These are phyloP conservation scores for Harringtonia aguacate DNA, from an alignment of 2,329 filamentous ascomycete genomes.

Conservation along the genomic window DNA sequence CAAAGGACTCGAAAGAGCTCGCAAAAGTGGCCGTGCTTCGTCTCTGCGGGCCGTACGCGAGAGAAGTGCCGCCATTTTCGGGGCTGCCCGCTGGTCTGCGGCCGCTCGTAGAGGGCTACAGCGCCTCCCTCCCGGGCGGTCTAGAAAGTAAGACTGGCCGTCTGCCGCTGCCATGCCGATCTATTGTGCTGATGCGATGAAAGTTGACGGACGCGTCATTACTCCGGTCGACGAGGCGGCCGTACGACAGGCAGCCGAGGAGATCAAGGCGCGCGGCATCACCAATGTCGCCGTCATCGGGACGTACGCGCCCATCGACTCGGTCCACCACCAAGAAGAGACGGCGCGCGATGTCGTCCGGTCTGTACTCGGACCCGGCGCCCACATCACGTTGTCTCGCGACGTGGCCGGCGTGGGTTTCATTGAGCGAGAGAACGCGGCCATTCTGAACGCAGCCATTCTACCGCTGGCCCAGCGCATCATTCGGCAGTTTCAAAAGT, in stretches of 20 bases:
- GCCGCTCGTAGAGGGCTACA: neutral
- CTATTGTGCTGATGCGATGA: no score
- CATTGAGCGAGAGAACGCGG: constrained; percentile 52
- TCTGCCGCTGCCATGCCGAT: no score
- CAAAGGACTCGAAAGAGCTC: constrained; percentile 12
- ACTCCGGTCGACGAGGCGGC: constrained; percentile 21
- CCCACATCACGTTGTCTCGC: constrained; percentile 18
- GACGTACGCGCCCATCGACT: constrained; percentile 48
- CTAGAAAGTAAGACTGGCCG: constrained; percentile 31
- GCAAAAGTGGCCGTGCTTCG: constrained; percentile 20
- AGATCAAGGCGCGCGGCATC: constrained; percentile 16
- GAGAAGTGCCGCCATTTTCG: constrained; percentile 32
- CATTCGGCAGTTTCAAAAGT: constrained; percentile 39
- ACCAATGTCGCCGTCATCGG: constrained; percentile 42
- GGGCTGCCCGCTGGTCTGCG: constrained; percentile 23
- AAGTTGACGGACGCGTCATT: no score
- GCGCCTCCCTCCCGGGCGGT: constrained; percentile 16
- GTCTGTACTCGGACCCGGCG: constrained; percentile 25
- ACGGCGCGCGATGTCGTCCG: constrained; percentile 35
- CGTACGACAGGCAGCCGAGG: constrained; percentile 6
- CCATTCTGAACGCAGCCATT: constrained; percentile 52
- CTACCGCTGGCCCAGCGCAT: constrained; percentile 44
- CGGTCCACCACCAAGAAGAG: constrained; percentile 38
- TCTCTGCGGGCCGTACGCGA: constrained; percentile 15
- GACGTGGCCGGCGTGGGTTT: constrained; percentile 20